A percentile compares a stretch with the other conserved stretches of the same genome.
Evolutionary conservation across 2,329 filamentous ascomycete species (phyloP).

Genomic region (Penicillium frequentans): DNA sequence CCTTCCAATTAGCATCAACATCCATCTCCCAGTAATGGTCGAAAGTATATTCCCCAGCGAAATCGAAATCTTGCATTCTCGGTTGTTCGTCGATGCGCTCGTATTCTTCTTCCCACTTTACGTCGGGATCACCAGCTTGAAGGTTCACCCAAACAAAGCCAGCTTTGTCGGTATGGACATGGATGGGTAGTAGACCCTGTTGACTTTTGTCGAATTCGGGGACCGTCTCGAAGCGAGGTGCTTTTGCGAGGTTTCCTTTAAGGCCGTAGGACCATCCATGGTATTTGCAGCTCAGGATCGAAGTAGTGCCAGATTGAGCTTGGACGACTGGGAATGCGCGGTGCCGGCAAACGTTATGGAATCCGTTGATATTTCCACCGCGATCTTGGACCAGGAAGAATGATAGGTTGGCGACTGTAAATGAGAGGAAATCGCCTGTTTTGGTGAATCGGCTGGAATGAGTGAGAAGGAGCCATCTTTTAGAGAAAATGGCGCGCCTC

Average conservation of each 20-base stretch:
- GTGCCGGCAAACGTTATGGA: slow-evolving; percentile 28
- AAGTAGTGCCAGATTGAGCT: slow-evolving; percentile 11
- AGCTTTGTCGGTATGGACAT: slow-evolving; percentile 20
- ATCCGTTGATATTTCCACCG: slow-evolving; percentile 17
- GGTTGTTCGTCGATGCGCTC: slow-evolving; percentile 18
- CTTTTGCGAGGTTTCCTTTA: slow-evolving; percentile 25
- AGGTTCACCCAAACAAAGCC: slow-evolving; percentile 29
- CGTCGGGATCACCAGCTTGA: slow-evolving; percentile 16
- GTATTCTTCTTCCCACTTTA: slow-evolving; percentile 22
- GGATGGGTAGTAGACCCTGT: slow-evolving; percentile 19
- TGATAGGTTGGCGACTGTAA: slow-evolving; percentile 15
- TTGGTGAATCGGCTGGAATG: slow-evolving; percentile 22
- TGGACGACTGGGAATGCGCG: slow-evolving; percentile 21
- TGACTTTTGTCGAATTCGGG: slow-evolving; percentile 18
- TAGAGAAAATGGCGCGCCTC: slow-evolving; percentile 28
- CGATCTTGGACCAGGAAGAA: slow-evolving; percentile 17
- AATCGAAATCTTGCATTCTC: slow-evolving; percentile 25
- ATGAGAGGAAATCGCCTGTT: slow-evolving; percentile 21
- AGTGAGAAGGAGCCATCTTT: slow-evolving; percentile 24
- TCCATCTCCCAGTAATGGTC: slow-evolving; percentile 29
- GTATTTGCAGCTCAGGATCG: slow-evolving; percentile 24
- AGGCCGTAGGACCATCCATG: slow-evolving; percentile 28
- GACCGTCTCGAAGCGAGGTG: slow-evolving; percentile 23
- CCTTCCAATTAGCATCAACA: slow-evolving; percentile 26
- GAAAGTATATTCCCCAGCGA: slow-evolving; percentile 19